These are phyloP conservation scores for Ricinus communis DNA, from an alignment of 345 rosid genomes.

Conservation along the genomic window DNA sequence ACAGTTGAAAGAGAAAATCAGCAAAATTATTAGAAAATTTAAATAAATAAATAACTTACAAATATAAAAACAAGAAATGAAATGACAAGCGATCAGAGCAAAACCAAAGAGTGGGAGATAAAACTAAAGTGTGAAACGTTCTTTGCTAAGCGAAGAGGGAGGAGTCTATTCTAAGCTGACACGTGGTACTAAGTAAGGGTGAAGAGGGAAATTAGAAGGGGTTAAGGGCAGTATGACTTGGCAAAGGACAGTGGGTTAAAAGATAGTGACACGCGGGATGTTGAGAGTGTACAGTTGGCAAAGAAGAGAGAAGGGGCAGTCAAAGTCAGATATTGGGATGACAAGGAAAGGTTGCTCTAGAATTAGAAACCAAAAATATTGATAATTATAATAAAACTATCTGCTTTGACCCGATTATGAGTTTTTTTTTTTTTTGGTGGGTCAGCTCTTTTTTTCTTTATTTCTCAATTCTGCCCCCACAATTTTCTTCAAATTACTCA, in stretches of 20 bases:
- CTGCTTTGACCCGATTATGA: constrained; percentile 41
- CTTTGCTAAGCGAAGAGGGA: too few relatives aligned
- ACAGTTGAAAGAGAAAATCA: constrained; percentile 10
- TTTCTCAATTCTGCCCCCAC: too few relatives aligned
- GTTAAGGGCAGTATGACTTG: neutral
- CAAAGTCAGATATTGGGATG: constrained; percentile 55
- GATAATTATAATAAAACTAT: constrained; percentile 2
- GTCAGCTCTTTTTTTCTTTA: too few relatives aligned
- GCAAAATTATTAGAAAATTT: too few relatives aligned
- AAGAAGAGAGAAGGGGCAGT: constrained; percentile 13
- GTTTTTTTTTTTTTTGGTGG: too few relatives aligned
- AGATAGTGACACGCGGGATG: constrained; percentile 24
- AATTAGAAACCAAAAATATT: constrained; percentile 10
- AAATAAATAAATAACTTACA: neutral
- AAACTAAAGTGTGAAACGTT: too few relatives aligned
- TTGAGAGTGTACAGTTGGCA: neutral
- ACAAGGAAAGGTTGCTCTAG: constrained; percentile 38
- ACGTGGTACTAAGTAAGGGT: too few relatives aligned
- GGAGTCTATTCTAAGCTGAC: too few relatives aligned
- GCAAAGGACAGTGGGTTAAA: neutral
- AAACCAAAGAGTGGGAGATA: neutral
- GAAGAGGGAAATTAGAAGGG: neutral
- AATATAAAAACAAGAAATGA: neutral
- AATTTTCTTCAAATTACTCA: too few relatives aligned
- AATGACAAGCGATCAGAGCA: neutral